A percentile compares a stretch with the other conserved stretches of the same genome.
These are phyloP conservation scores for Dipteronia dyeriana DNA, from an alignment of 345 rosid genomes.

Conservation along the genomic window DNA sequence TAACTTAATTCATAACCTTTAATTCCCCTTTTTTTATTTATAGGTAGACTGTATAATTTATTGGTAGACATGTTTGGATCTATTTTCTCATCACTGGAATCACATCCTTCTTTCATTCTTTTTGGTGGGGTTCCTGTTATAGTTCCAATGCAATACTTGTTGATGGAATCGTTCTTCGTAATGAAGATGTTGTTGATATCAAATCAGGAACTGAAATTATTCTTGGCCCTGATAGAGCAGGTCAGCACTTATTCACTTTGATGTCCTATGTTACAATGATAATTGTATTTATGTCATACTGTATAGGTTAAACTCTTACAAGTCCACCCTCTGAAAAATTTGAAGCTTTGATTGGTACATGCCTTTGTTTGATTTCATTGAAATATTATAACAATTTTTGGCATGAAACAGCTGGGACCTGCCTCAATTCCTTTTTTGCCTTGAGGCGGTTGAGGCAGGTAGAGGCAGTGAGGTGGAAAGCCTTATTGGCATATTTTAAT, in stretches of 20 bases:
- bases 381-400: slow-evolving; percentile 7
- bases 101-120: slow-evolving; percentile 7
- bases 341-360: background rate
- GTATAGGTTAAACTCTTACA: slow-evolving; percentile 1
- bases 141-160: slow-evolving; percentile 67
- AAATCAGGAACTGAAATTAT: slow-evolving; percentile 68
- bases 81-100: slow-evolving; percentile 11
- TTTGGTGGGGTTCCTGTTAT: slow-evolving; percentile 25
- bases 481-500: too few species aligned
- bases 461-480: too few species aligned
- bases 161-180: slow-evolving; percentile 49
- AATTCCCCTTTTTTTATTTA: too few species aligned
- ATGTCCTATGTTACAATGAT: background rate
- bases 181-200: slow-evolving; percentile 49
- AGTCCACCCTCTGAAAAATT: background rate
- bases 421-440: too few species aligned
- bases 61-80: background rate
- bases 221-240: slow-evolving; percentile 60
- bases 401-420: background rate
- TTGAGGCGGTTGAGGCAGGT: too few species aligned
- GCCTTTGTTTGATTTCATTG: slow-evolving; percentile 12
- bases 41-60: background rate
- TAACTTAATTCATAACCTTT: background rate
- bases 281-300: background rate
- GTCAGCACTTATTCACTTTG: slow-evolving; percentile 39